Evolutionary conservation across 345 rosid species (phyloP).

Genomic region (Eucalyptus sp.): DNA sequence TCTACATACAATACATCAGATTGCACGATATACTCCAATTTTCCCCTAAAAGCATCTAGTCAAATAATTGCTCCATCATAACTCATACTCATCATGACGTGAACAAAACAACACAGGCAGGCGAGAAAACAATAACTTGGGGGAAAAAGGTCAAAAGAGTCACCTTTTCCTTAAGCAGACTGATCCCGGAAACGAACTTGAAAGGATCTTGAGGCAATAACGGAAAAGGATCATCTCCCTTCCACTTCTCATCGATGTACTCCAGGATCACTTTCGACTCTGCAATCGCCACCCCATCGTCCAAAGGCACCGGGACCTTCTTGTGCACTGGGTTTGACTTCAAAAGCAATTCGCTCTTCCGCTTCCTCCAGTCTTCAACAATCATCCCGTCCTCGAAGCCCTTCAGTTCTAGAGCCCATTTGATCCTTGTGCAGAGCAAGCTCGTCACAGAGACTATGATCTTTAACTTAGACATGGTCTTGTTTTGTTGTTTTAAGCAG

Average conservation of each 20-base stretch:
- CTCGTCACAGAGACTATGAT: too few relatives aligned
- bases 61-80: neutral
- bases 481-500: rapidly evolving
- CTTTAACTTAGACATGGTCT: neutral
- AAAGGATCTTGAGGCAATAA: constrained; percentile 2
- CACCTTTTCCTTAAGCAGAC: constrained; percentile 14
- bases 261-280: constrained; percentile 8
- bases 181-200: constrained; percentile 9
- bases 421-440: neutral
- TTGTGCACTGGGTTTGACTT: constrained; percentile 5
- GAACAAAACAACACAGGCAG: neutral
- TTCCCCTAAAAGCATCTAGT: neutral
- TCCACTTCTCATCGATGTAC: constrained; percentile 12
- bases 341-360: constrained; percentile 4
- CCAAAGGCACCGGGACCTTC: constrained; percentile 7
- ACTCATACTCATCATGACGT: neutral
- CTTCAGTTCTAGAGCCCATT: constrained; percentile 15
- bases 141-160: neutral
- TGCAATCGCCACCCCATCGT: neutral
- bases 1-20: neutral
- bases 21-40: neutral
- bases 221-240: neutral
- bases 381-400: constrained; percentile 1
- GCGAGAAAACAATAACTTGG: neutral
- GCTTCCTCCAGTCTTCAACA: constrained; percentile 4